These are phyloP conservation scores for Asterella californica DNA, from an alignment of 225 moss, liverwort and hornwort species.

Conservation along the genomic window DNA sequence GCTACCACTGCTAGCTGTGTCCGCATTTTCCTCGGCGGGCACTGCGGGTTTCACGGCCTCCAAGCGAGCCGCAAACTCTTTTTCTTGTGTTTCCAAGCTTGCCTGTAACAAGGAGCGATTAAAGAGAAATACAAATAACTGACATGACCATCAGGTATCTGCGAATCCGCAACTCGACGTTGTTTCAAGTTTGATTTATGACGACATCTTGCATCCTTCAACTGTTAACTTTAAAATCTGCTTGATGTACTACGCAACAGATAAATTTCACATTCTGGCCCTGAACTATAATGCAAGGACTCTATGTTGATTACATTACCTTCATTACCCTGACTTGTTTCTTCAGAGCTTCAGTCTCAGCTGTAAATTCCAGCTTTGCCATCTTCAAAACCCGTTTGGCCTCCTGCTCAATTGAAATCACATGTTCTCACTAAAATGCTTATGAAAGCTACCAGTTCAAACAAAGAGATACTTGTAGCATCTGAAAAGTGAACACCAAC, in stretches of 20 bases:
- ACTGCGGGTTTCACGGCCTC: constrained; percentile 24
- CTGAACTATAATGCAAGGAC: background rate
- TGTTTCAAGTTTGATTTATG: background rate
- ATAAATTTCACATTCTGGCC: background rate
- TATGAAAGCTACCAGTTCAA: background rate
- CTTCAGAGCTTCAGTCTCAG: constrained; percentile 40
- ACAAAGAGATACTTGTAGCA: background rate
- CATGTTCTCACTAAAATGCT: background rate
- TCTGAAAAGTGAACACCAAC: background rate
- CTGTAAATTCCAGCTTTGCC: constrained; percentile 31
- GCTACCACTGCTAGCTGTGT: constrained; percentile 15
- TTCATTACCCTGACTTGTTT: constrained; percentile 33
- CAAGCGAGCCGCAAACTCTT: constrained; percentile 29
- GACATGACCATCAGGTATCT: background rate
- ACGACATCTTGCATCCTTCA: background rate
- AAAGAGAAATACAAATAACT: background rate
- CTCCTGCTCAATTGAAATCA: constrained; percentile 22
- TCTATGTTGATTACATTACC: constrained; percentile 25
- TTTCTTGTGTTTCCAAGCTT: constrained; percentile 34
- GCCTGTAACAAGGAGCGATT: constrained; percentile 10
- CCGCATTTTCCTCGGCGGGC: constrained; percentile 11
- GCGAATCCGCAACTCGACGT: background rate
- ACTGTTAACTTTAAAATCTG: background rate
- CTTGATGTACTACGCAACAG: background rate
- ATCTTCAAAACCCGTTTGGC: constrained; percentile 29